Evolutionary conservation across 2,329 filamentous ascomycete species (phyloP).

Genomic region (Bipolaris cookei): DNA sequence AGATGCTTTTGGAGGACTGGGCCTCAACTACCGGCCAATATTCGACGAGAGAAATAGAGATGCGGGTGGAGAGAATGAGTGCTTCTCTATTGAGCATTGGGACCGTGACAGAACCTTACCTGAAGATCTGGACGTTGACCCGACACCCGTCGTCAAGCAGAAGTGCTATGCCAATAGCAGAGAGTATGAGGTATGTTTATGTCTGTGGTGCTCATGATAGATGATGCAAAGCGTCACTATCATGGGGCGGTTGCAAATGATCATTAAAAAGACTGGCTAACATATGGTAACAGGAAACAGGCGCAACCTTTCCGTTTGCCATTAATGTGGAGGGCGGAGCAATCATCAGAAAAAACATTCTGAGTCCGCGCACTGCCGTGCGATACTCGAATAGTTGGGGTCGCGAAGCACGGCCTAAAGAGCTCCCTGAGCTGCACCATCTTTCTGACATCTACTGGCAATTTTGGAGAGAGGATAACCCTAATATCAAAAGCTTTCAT

Average conservation of each 20-base stretch:
- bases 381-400: constrained; percentile 6
- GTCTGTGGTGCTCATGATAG: too few species aligned
- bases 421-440: constrained; percentile 27
- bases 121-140: neutral
- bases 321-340: constrained; percentile 23
- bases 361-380: constrained; percentile 17
- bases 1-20: constrained; percentile 11
- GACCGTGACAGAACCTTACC: constrained; percentile 8
- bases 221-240: neutral
- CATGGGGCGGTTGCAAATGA: neutral
- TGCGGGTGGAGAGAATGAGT: constrained; percentile 15
- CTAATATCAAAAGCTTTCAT: constrained; percentile 24
- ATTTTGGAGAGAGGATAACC: constrained; percentile 26
- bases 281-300: constrained; percentile 16
- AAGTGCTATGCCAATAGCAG: constrained; percentile 21
- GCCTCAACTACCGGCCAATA: constrained; percentile 12
- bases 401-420: constrained; percentile 12
- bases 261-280: neutral
- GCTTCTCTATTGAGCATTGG: constrained; percentile 16
- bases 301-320: constrained; percentile 21
- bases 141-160: constrained; percentile 11
- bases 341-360: constrained; percentile 17
- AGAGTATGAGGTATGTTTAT: constrained; percentile 18
- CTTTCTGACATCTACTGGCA: constrained; percentile 33
- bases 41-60: constrained; percentile 7